A percentile compares a stretch with the other conserved stretches of the same genome.
Evolutionary conservation across 2,329 filamentous ascomycete genomes (phyloP).

Genomic region (Talaromyces islandicus): DNA sequence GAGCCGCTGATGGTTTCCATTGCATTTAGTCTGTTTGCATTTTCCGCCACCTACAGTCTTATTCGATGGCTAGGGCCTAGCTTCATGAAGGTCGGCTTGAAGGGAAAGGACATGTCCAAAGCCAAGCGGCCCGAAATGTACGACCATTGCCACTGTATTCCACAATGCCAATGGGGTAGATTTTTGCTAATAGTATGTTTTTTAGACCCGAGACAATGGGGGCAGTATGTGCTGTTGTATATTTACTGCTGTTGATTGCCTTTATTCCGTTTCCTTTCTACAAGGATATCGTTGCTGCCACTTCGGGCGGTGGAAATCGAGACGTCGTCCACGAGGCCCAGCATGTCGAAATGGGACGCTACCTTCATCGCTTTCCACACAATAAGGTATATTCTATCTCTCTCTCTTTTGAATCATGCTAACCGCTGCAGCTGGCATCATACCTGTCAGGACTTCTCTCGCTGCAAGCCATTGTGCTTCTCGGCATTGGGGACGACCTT

Average conservation of each 20-base stretch:
- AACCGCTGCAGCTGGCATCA: conserved; percentile 65
- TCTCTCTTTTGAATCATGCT: background rate
- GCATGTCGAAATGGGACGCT: conserved; percentile 72
- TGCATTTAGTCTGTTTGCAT: conserved; percentile 79
- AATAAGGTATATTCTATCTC: conserved; percentile 60
- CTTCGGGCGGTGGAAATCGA: conserved; percentile 85
- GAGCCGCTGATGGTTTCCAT: conserved; percentile 84
- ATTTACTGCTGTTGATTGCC: conserved; percentile 78
- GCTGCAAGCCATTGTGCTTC: conserved; percentile 80
- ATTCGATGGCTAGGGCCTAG: conserved; percentile 89
- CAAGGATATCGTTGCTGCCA: conserved; percentile 93
- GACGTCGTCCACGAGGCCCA: conserved; percentile 73
- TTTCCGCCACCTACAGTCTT: conserved; percentile 73
- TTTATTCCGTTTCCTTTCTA: conserved; percentile 98
- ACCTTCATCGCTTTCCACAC: conserved; percentile 88
- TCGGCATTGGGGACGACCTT: conserved; percentile 90
- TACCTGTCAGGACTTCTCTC: conserved; percentile 93
- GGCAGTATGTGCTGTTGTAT: conserved; percentile 84
- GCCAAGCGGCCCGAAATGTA: conserved; percentile 67
- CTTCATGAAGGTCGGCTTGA: conserved; percentile 82
- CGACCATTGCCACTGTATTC: conserved; percentile 18
- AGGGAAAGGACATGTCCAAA: conserved; percentile 84
- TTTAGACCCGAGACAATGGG: conserved; percentile 88
- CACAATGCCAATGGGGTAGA: background rate
- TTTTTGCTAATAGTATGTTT: background rate